phyloP scores from a whole-genome alignment of 139 green algal species.

The Micractinium conductrix region DNA sequence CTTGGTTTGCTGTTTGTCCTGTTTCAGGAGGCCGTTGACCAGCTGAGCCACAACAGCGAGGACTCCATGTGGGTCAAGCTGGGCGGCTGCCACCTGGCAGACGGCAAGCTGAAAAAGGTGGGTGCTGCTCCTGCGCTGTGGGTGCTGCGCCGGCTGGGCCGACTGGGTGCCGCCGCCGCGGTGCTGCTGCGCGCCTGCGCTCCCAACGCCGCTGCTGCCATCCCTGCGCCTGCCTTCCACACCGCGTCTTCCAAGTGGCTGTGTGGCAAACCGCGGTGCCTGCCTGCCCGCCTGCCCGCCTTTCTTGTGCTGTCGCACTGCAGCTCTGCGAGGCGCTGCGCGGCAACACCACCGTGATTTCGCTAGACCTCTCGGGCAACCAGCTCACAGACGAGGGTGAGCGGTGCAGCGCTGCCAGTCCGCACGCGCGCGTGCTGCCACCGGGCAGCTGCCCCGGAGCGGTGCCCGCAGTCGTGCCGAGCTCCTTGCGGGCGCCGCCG shows the following conservation, averaged over 20 bases:
- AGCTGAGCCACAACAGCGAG: constrained; percentile 33
- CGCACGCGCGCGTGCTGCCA: not conserved
- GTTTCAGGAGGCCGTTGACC: constrained; percentile 16
- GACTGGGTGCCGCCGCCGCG: too few species aligned
- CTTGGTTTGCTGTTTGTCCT: too few species aligned
- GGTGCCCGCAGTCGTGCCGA: too few species aligned
- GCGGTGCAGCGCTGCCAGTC: not conserved
- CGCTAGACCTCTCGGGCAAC: constrained; percentile 67
- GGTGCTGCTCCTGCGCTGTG: not conserved
- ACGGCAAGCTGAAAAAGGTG: constrained; percentile 36
- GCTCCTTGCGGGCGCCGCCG: too few species aligned
- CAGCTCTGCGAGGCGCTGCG: constrained; percentile 65
- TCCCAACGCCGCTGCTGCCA: not conserved
- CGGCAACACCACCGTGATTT: constrained; percentile 63
- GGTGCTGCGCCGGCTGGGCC: too few species aligned
- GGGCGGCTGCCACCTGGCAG: constrained; percentile 19
- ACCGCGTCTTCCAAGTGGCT: not conserved
- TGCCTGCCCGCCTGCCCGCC: not conserved
- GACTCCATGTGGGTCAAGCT: constrained; percentile 42
- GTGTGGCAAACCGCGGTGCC: not conserved
- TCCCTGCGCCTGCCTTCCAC: not conserved
- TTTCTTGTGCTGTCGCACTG: not conserved
- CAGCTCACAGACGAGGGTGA: constrained; percentile 63
- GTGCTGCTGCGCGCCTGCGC: not conserved
- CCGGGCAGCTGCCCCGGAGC: too few species aligned